These are phyloP conservation scores for Aspergillus sp. DNA, from an alignment of 2,329 filamentous ascomycete genomes.

Conservation along the genomic window DNA sequence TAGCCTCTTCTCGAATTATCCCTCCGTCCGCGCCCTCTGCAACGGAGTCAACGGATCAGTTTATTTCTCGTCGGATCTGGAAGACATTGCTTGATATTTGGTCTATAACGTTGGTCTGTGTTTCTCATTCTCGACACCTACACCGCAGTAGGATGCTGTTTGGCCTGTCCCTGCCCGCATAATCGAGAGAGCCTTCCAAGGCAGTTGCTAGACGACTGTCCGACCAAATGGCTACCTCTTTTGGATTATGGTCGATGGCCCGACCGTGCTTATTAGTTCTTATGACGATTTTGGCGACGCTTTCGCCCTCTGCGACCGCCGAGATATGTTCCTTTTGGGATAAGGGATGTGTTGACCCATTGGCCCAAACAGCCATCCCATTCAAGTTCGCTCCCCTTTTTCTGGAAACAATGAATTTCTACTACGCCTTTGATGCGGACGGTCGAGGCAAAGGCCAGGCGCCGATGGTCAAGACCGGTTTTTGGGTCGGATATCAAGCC, in stretches of 20 bases:
- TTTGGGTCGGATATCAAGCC: constrained; percentile 37
- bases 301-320: constrained; percentile 23
- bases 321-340: constrained; percentile 39
- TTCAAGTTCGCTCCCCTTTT: constrained; percentile 37
- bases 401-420: constrained; percentile 31
- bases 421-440: constrained; percentile 37
- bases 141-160: constrained; percentile 28
- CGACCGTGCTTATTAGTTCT: constrained; percentile 20
- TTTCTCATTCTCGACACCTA: constrained; percentile 2
- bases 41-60: neutral
- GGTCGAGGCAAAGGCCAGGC: constrained; percentile 29
- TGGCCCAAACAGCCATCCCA: constrained; percentile 37
- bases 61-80: neutral
- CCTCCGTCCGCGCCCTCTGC: neutral
- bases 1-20: neutral
- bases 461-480: constrained; percentile 37
- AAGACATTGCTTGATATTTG: neutral
- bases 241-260: constrained; percentile 11
- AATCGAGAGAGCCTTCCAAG: constrained; percentile 19
- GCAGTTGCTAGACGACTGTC: constrained; percentile 15
- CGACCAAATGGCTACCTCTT: constrained; percentile 21
- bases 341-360: constrained; percentile 35
- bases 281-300: constrained; percentile 16
- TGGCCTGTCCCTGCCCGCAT: constrained; percentile 16
- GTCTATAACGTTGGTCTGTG: neutral